Conservation (phyloP, 2,329 filamentous ascomycete genomes). For the Microcyclospora pomicola region DNA sequence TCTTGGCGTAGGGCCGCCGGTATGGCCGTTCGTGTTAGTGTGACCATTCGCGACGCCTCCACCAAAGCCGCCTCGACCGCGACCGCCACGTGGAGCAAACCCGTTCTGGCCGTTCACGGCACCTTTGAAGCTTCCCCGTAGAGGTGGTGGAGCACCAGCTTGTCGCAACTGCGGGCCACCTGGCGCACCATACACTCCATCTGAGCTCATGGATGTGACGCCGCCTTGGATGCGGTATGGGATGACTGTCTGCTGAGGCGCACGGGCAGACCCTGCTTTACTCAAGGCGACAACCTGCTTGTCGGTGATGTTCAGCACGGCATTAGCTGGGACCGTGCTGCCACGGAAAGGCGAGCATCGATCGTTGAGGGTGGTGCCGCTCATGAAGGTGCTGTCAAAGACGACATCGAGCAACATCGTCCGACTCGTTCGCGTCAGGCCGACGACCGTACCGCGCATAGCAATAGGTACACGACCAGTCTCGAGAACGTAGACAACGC, state of each 20-base stretch:
- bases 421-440: conserved; percentile 76
- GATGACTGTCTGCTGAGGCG: conserved; percentile 12
- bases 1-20: conserved; percentile 21
- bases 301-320: conserved; percentile 74
- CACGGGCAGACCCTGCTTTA: conserved; percentile 20
- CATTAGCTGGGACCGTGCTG: conserved; percentile 76
- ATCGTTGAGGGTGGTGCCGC: conserved; percentile 78
- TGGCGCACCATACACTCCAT: conserved; percentile 40
- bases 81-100: conserved; percentile 16
- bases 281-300: conserved; percentile 60
- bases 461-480: conserved; percentile 92
- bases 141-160: conserved; percentile 42
- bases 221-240: conserved; percentile 16
- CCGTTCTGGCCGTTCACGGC: conserved; percentile 37
- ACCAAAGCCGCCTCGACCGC: conserved; percentile 27
- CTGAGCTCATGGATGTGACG: conserved; percentile 36
- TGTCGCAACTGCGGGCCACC: conserved; percentile 48
- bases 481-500: conserved; percentile 82
- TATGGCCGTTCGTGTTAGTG: conserved; percentile 14
- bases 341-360: conserved; percentile 88
- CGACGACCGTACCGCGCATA: conserved; percentile 82
- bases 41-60: conserved; percentile 4
- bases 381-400: conserved; percentile 94
- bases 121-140: conserved; percentile 45
- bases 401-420: conserved; percentile 77